Evolutionary conservation across 257 asterid species (phyloP).

Genomic region (Craterostigma plantagineum): DNA sequence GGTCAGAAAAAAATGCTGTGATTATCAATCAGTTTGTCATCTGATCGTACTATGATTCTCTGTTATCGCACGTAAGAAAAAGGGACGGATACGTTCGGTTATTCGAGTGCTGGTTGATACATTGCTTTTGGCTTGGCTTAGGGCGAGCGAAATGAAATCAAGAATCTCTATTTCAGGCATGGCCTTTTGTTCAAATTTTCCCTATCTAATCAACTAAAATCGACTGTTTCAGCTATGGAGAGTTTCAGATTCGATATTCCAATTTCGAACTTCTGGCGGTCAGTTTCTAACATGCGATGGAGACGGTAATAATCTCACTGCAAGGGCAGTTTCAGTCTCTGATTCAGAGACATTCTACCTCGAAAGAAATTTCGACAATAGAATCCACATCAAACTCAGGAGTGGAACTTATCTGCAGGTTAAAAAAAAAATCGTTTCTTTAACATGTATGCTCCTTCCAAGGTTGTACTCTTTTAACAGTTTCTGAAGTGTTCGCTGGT

Average conservation of each 20-base stretch:
- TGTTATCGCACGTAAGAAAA: too few species aligned
- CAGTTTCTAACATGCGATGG: constrained; percentile 45
- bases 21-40: too few species aligned
- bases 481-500: too few species aligned
- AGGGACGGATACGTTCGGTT: too few species aligned
- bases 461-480: too few species aligned
- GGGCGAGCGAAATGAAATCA: not conserved
- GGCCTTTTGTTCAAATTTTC: too few species aligned
- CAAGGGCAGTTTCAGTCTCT: constrained; percentile 34
- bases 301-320: constrained; percentile 30
- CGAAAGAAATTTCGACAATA: constrained; percentile 36
- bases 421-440: too few species aligned
- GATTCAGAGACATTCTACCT: constrained; percentile 46
- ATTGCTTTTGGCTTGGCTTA: too few species aligned
- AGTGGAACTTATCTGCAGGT: constrained; percentile 62
- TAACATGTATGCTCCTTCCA: not conserved
- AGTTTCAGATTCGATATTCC: constrained; percentile 49
- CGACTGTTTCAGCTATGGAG: constrained; percentile 81
- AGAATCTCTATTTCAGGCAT: not conserved
- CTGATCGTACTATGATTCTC: too few species aligned
- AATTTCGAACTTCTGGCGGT: constrained; percentile 53
- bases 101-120: too few species aligned
- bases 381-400: constrained; percentile 42
- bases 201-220: too few species aligned
- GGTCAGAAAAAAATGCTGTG: constrained; percentile 18